Percentiles rank a stretch among this genome's conserved stretches.
These are phyloP conservation scores for Penicillium crystallinum DNA, from an alignment of 495 filamentous ascomycete species.

Conservation along the genomic window DNA sequence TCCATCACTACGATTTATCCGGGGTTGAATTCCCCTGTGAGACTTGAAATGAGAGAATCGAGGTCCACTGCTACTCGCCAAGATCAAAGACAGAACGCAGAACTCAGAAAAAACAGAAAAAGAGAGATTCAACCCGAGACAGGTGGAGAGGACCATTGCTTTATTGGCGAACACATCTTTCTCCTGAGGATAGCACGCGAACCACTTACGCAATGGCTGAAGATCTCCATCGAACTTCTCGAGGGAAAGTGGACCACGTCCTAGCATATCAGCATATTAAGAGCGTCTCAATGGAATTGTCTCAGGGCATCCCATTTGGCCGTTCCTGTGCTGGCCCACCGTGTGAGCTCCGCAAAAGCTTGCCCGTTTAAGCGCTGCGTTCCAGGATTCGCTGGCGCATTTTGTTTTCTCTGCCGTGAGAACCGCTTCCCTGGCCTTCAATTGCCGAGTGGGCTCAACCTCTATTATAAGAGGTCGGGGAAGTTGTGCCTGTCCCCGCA, in stretches of 20 bases:
- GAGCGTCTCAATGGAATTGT: background rate
- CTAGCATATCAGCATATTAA: background rate
- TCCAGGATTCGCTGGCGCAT: background rate
- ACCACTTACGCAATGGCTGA: constrained; percentile 1
- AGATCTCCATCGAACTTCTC: constrained; percentile 3
- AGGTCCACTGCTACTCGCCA: background rate
- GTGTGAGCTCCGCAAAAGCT: background rate
- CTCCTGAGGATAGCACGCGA: background rate
- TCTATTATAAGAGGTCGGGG: background rate
- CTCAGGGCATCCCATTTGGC: background rate
- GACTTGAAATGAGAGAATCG: background rate
- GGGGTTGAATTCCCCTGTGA: background rate
- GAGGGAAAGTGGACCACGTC: background rate
- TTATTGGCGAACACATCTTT: no score
- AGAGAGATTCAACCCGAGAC: background rate
- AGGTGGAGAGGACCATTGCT: no score
- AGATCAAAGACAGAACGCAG: no score
- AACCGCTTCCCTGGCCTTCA: background rate
- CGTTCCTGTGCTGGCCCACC: constrained; percentile 16
- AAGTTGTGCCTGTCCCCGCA: background rate
- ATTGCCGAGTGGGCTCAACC: background rate
- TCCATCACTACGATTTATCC: background rate
- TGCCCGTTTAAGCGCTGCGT: background rate
- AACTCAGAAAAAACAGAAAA: background rate
- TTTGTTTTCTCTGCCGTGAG: background rate